Evolutionary conservation across 2,329 filamentous ascomycete species (phyloP).

Genomic region (Cordyceps cateniannulata): DNA sequence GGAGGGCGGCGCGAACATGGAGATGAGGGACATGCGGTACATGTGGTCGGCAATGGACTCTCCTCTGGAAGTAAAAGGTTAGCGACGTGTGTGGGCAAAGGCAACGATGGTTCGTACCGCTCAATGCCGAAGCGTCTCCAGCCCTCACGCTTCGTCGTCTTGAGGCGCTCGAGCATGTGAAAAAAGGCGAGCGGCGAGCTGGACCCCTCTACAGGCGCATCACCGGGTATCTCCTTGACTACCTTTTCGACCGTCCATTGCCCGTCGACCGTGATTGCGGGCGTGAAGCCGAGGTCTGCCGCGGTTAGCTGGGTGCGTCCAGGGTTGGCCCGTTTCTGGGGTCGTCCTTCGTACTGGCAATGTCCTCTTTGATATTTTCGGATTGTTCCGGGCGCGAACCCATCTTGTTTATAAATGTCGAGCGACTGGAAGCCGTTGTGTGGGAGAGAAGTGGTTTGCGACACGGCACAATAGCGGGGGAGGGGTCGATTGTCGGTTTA

Average conservation of each 20-base stretch:
- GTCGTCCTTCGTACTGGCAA: constrained; percentile 19
- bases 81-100: neutral
- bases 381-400: constrained; percentile 22
- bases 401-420: constrained; percentile 17
- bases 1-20: constrained; percentile 77
- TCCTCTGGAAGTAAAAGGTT: constrained; percentile 41
- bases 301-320: too few relatives aligned
- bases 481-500: neutral
- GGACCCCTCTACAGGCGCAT: constrained; percentile 50
- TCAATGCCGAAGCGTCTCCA: constrained; percentile 84
- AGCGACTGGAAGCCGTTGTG: neutral
- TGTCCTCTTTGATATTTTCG: constrained; percentile 17
- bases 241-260: constrained; percentile 56
- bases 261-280: constrained; percentile 33
- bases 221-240: constrained; percentile 54
- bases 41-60: constrained; percentile 98
- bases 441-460: neutral
- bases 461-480: constrained; percentile 7
- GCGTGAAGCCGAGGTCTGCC: constrained; percentile 31
- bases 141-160: constrained; percentile 93
- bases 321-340: too few relatives aligned
- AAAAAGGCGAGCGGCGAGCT: constrained; percentile 83
- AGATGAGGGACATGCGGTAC: constrained; percentile 98
- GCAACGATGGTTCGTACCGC: constrained; percentile 30
- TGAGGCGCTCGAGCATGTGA: constrained; percentile 86